phyloP scores from a whole-genome alignment of 1,284 basidiomycete genomes.

The Sanghuangporus sanghuang region DNA sequence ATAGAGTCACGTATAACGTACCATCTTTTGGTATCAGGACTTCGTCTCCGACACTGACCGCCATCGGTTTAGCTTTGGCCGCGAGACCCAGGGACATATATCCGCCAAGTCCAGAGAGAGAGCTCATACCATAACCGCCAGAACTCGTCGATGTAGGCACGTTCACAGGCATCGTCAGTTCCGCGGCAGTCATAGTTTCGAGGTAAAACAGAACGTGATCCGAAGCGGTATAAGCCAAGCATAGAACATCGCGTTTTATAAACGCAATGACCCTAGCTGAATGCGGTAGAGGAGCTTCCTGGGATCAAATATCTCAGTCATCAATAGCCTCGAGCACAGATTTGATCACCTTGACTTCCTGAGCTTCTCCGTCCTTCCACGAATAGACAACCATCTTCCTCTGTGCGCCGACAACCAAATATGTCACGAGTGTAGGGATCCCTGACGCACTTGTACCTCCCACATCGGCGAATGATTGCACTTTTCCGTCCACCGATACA shows the following conservation, averaged over 20 bases:
- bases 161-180: constrained; percentile 48
- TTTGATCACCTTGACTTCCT: constrained; percentile 59
- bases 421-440: constrained; percentile 63
- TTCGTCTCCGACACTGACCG: constrained; percentile 63
- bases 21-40: constrained; percentile 78
- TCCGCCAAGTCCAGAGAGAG: constrained; percentile 76
- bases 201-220: constrained; percentile 76
- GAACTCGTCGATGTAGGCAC: constrained; percentile 35
- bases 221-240: constrained; percentile 71
- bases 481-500: constrained; percentile 24
- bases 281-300: constrained; percentile 83
- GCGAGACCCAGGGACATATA: constrained; percentile 86
- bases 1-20: constrained; percentile 35
- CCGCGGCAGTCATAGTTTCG: constrained; percentile 48
- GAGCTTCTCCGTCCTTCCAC: constrained; percentile 83
- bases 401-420: constrained; percentile 80
- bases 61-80: constrained; percentile 63
- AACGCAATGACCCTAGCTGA: constrained; percentile 76
- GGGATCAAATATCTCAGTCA: constrained; percentile 13
- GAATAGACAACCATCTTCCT: constrained; percentile 82
- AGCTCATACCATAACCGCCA: constrained; percentile 55
- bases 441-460: constrained; percentile 29
- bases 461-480: constrained; percentile 11
- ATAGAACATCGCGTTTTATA: constrained; percentile 56
- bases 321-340: constrained; percentile 11